Evolutionary conservation across 2,329 filamentous ascomycete genomes (phyloP), one percentile per base, ranked within the genome.

Genomic region (Aspergillus chevalieri): DNA sequence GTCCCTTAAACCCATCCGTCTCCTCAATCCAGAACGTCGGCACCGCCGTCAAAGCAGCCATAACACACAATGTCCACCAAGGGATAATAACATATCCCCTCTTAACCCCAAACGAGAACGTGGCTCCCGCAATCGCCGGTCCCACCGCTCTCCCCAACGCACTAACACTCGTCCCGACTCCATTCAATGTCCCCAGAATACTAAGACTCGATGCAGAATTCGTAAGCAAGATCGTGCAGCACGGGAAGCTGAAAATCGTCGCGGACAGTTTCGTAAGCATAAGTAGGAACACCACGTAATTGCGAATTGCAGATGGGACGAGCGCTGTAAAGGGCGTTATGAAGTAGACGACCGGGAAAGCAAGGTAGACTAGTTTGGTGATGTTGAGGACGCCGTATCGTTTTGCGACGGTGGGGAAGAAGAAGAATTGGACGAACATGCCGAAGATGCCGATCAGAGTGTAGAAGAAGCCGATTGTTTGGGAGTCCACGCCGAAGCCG

Each of bases 111-210:
- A 81, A 82, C 0, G 83, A 86, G 63, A 95, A 96, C 0, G 84
- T 75, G 1, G 77, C 72, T 0, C 92, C 92, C 0, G 83, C 79
- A 30, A 86, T 67, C 0, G 87, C 87, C 0, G 93, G 92, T 0
- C 93, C 93, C 0, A 79, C 62, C 0, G 89, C 91, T 44, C 91
- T 77, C 1, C 91, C 92, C 4, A 96, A 68, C 0, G 88, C 90
- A 55, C 84, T 86, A 30, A 91, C 82, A 49, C 85, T 87, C 0
- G 91, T 95, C 0, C 89, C 91, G 53, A 95, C 83, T 2, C 92
- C 93, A 62, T 97, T 97, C 48, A 97, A 73, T 0, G 91, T 96
- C 1, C 90, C 91, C 4, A 97, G 78, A 8, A 95, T 81, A 41
- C 79, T 75, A 14, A 95, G 73, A 48, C 85, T 90, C 1, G 78